phyloP scores from a whole-genome alignment of 179 eudicot species.

The Dionaea muscipula region DNA sequence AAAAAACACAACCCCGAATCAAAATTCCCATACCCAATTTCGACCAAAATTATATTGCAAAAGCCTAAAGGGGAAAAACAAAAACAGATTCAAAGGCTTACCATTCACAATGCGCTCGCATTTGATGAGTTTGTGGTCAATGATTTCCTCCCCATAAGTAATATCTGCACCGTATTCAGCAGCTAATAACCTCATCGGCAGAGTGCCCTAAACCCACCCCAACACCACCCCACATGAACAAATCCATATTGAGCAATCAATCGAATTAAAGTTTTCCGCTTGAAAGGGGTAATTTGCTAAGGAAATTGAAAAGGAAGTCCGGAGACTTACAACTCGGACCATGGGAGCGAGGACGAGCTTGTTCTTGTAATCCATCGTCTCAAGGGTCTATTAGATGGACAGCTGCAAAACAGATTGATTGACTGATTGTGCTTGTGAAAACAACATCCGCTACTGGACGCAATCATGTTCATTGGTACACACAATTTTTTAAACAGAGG shows the following conservation, averaged over 20 bases:
- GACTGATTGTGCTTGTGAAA: too few relatives aligned
- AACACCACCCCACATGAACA: too few relatives aligned
- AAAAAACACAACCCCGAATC: slow-evolving; percentile 2
- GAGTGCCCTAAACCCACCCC: slow-evolving; percentile 51
- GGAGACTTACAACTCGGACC: slow-evolving; percentile 70
- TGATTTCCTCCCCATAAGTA: slow-evolving; percentile 82
- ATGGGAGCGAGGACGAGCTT: slow-evolving; percentile 78
- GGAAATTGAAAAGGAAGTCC: not conserved
- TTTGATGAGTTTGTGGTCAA: slow-evolving; percentile 75
- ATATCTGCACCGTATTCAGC: slow-evolving; percentile 84
- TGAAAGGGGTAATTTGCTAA: not conserved
- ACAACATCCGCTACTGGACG: too few relatives aligned
- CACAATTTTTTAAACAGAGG: too few relatives aligned
- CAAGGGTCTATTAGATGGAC: too few relatives aligned
- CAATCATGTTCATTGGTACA: too few relatives aligned
- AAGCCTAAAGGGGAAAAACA: too few relatives aligned
- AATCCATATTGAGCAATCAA: not conserved
- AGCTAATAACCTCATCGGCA: slow-evolving; percentile 65
- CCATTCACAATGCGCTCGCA: slow-evolving; percentile 73
- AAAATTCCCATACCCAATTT: too few relatives aligned
- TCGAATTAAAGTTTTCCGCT: not conserved
- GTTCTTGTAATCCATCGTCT: slow-evolving; percentile 49
- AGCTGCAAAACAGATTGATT: too few relatives aligned
- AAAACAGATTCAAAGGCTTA: slow-evolving; percentile 2
- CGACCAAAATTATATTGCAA: too few relatives aligned